Conservation (phyloP, 2,329 filamentous ascomycete species). For the Hypocreales sp. region DNA sequence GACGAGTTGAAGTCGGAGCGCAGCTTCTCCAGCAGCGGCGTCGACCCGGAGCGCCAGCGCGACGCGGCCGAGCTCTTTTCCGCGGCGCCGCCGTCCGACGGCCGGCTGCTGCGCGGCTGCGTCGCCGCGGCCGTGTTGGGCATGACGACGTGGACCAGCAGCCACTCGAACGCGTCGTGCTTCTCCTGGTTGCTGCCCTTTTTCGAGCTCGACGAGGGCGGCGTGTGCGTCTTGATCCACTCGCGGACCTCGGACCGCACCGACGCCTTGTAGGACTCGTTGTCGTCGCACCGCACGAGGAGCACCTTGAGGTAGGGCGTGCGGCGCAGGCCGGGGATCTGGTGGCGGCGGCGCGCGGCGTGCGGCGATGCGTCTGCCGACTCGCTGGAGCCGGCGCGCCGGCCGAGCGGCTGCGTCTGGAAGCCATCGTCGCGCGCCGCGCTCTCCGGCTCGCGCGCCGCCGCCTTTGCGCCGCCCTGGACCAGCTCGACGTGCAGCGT, state of each 20-base stretch:
- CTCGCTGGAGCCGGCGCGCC: constrained; percentile 22
- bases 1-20: constrained; percentile 75
- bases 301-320: constrained; percentile 91
- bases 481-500: constrained; percentile 82
- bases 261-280: constrained; percentile 76
- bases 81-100: constrained; percentile 35
- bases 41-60: constrained; percentile 65
- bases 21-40: constrained; percentile 78
- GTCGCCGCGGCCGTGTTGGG: constrained; percentile 71
- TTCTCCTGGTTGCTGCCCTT: constrained; percentile 60
- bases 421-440: constrained; percentile 39
- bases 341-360: constrained; percentile 53
- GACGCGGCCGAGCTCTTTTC: constrained; percentile 55
- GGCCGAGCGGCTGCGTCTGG: constrained; percentile 37
- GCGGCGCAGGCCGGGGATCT: constrained; percentile 83
- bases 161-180: constrained; percentile 92
- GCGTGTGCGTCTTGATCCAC: constrained; percentile 72
- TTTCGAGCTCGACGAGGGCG: constrained; percentile 38
- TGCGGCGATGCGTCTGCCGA: constrained; percentile 18
- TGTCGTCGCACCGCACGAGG: constrained; percentile 85
- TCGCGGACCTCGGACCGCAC: constrained; percentile 69
- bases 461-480: constrained; percentile 37
- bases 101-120: constrained; percentile 51
- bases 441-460: constrained; percentile 15
- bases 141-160: constrained; percentile 83